Conservation (phyloP, 805 yeast genomes). For the Saccharomycopsis sp. region DNA sequence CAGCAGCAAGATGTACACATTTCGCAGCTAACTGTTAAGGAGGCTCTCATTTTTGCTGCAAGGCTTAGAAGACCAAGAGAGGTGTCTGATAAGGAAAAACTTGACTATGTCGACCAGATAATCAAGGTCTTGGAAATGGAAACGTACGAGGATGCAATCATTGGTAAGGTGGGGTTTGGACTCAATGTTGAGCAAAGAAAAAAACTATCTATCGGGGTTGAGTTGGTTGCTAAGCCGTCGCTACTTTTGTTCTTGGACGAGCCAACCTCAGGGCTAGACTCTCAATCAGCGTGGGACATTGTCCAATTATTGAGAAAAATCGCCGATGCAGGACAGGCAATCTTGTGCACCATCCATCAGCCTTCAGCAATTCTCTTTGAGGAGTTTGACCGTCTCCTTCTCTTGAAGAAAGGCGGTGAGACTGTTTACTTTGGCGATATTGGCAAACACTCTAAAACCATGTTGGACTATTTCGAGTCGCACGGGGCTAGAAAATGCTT, state of each 20-base stretch:
- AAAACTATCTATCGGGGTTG: constrained; percentile 46
- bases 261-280: constrained; percentile 55
- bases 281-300: constrained; percentile 49
- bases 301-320: constrained; percentile 38
- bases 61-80: constrained; percentile 37
- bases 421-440: constrained; percentile 60
- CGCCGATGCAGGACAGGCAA: constrained; percentile 43
- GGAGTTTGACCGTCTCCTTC: constrained; percentile 40
- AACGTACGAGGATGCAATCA: constrained; percentile 44
- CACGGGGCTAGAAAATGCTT: constrained; percentile 61
- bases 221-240: constrained; percentile 47
- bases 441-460: constrained; percentile 46
- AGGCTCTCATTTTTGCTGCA: constrained; percentile 46
- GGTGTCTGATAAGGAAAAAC: constrained; percentile 37
- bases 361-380: constrained; percentile 46
- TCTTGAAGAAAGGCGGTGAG: constrained; percentile 44
- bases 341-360: constrained; percentile 49
- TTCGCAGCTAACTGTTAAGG: constrained; percentile 43
- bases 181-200: constrained; percentile 49
- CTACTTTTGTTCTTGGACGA: constrained; percentile 48
- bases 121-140: constrained; percentile 44
- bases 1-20: constrained; percentile 53
- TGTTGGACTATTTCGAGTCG: constrained; percentile 55
- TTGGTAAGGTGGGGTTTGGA: constrained; percentile 39
- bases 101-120: constrained; percentile 44